Evolutionary conservation across 495 filamentous ascomycete genomes (phyloP).

Genomic region (Hyaloscypha bicolor): DNA sequence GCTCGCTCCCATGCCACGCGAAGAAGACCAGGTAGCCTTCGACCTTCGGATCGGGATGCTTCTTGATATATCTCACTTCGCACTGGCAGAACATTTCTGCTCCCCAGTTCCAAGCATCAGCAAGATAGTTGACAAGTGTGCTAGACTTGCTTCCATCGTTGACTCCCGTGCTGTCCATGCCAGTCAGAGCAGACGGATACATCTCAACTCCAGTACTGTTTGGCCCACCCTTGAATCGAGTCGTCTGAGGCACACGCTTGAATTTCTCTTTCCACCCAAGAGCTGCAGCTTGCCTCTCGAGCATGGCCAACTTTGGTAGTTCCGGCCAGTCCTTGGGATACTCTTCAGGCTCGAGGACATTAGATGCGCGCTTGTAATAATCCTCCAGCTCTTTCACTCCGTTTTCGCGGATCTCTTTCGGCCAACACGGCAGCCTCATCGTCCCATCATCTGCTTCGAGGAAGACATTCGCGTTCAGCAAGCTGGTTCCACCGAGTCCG

Average conservation of each 20-base stretch:
- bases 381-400: slow-evolving; percentile 39
- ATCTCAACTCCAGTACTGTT: slow-evolving; percentile 66
- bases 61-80: slow-evolving; percentile 66
- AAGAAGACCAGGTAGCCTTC: slow-evolving; percentile 65
- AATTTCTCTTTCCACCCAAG: slow-evolving; percentile 56
- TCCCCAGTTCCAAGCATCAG: slow-evolving; percentile 77
- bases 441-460: slow-evolving; percentile 59
- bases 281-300: slow-evolving; percentile 55
- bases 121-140: slow-evolving; percentile 65
- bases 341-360: slow-evolving; percentile 58
- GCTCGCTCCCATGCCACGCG: slow-evolving; percentile 64
- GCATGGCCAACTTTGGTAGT: slow-evolving; percentile 57
- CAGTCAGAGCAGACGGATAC: slow-evolving; percentile 58
- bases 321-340: slow-evolving; percentile 60
- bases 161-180: slow-evolving; percentile 63
- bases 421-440: slow-evolving; percentile 59
- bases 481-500: slow-evolving; percentile 65
- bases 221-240: slow-evolving; percentile 58
- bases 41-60: slow-evolving; percentile 41
- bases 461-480: slow-evolving; percentile 71
- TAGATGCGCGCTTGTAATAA: slow-evolving; percentile 58
- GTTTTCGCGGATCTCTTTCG: slow-evolving; percentile 54
- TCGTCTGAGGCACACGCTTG: slow-evolving; percentile 60
- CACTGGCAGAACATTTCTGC: slow-evolving; percentile 75
- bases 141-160: slow-evolving; percentile 71